Evolutionary conservation across 345 rosid species (phyloP), one percentile per base, ranked within the genome.

Genomic region (Melaleuca quinquenervia): DNA sequence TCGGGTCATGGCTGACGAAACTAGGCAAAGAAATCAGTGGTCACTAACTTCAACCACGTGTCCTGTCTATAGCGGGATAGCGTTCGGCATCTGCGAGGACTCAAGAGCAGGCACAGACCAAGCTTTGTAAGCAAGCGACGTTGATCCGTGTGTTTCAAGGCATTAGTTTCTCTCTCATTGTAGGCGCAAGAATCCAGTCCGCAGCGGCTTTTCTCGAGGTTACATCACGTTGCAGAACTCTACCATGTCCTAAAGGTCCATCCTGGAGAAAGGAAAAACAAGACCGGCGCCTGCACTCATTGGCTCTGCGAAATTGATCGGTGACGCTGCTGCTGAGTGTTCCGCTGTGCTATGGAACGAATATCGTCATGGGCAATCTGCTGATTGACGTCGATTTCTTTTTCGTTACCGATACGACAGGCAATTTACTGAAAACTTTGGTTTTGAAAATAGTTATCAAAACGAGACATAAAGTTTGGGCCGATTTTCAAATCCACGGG

Each of bases 391-490:
- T 64, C 2, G 0, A 29, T 27, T 29, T 32, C 76, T 29, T 15
- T 64, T 15, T 29, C 32, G 22, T 44, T 64, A 1, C 5, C 1
- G 44, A 64, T 1, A 64, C 29, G 44, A 64, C 0, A 16, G 44
- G 44, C 44, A 64, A 64, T 29, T 1, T 29, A 0, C 76, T 15
- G 21, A 29, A 29, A 41, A 64, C 29, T 0, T 64, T 29, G 1
- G 0, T 29, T 16, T 44, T 29, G 44, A 64, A 1, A 29, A 29
- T 0, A n/a, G 2, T 62, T 62, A 27, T 62, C 10, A 0, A 27
- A 29, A 6, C 11, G 11, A 62, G 76, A 20, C 8, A 3, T 64
- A 29, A 9, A 6, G 11, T 3, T 58, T 12, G 8, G 29, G 16
- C 11, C 11, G 20, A 29, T 15, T 2, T 29, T 16, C 1, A 6